Conservation (phyloP, 1,139 yeast species). For the Candida sp. region DNA sequence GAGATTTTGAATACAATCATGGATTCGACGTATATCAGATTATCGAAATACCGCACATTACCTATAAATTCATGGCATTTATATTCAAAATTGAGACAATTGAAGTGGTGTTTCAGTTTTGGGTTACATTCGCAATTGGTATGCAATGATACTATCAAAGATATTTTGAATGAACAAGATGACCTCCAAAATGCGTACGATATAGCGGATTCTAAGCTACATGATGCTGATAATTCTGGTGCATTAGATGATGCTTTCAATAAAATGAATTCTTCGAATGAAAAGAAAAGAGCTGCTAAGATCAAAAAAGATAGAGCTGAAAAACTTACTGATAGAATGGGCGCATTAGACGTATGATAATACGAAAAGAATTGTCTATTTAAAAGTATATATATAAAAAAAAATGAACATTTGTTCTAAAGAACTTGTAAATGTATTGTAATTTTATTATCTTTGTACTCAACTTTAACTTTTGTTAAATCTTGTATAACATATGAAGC, state of each 20-base stretch:
- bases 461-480: constrained; percentile 10
- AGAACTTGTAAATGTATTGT: constrained; percentile 2
- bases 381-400: too few species aligned
- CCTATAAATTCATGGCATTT: constrained; percentile 68
- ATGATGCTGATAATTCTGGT: constrained; percentile 12
- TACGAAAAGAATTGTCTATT: not conserved
- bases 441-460: constrained; percentile 1
- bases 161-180: constrained; percentile 40
- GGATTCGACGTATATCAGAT: constrained; percentile 47
- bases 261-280: constrained; percentile 18
- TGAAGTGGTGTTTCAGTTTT: constrained; percentile 70
- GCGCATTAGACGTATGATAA: constrained; percentile 15
- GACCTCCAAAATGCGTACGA: constrained; percentile 16
- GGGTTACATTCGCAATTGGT: constrained; percentile 65
- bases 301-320: constrained; percentile 33
- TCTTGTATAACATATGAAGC: constrained; percentile 17
- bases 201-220: constrained; percentile 10
- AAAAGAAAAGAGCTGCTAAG: constrained; percentile 28
- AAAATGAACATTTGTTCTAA: not conserved
- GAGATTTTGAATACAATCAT: constrained; percentile 35
- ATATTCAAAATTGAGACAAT: constrained; percentile 55
- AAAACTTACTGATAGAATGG: constrained; percentile 28
- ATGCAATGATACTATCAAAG: constrained; percentile 43
- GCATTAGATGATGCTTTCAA: constrained; percentile 12
- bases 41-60: constrained; percentile 53